Base-by-base conservation (phyloP, 495 filamentous ascomycete genomes). In the Aspergillus ostianus region DNA sequence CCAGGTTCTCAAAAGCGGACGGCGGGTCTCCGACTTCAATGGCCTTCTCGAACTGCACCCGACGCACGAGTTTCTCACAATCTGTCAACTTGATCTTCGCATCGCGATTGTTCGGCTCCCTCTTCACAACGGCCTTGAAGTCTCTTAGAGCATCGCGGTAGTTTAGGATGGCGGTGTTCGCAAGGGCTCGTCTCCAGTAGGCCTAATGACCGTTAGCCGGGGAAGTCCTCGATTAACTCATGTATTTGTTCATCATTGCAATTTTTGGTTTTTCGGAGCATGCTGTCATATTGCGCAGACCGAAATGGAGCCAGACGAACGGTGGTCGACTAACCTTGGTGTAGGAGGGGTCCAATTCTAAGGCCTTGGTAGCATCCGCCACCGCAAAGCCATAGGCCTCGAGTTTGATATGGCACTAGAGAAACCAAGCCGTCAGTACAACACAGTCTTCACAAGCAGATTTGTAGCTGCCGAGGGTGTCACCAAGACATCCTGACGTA, bases 301-400 rank as follows among this genome's bases (percentile, higher is more conserved):
- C 26, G 29, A 12, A 56, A 27, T 20, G 3, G 13, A 17, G 10
- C 36, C n/a, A 47, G 18, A 20, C 18, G 18, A 49, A 51, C 18
- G 32, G 44, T 46, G n/a, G n/a, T 6, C 48, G 49, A 72, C 71
- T 60, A 44, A 92, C 91, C 85, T 97, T 97, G 67, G 90, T 81
- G 69, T 94, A 91, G 68, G 80, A 80, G n/a, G 90, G 83, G 68
- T 98, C 91, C 51, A 98, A 79, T 68, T 97, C 92, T 66, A 97
- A 87, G 19, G 95, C 93, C 74, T 90, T 92, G n/a, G 89, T 89
- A 26, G 94, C 95, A 77, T 99, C 94, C 23, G 88, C 80, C 61
- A 97, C 88, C 10, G 94, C 92, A 73, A 91, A 92, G 15, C 94
- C 94, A 73, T 92, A 97, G 26, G 93, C 82, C 76, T 99, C 94